These are phyloP conservation scores for Botrytis squamosa DNA, from an alignment of 2,329 filamentous ascomycete species.

Conservation along the genomic window DNA sequence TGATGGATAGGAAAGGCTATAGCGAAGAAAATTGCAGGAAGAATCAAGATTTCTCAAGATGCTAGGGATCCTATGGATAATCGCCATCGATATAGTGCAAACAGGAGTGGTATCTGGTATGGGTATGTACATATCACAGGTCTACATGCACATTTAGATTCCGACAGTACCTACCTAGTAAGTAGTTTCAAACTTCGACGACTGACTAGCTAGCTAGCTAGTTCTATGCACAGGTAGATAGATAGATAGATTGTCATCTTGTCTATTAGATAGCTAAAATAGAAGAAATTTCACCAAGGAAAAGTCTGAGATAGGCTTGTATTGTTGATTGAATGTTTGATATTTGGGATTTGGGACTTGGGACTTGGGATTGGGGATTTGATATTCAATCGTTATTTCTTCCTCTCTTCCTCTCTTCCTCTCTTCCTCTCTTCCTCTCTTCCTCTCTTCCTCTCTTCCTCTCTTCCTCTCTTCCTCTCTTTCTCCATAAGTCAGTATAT, in stretches of 20 bases:
- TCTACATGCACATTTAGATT: neutral
- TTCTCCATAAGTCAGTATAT: too few relatives aligned
- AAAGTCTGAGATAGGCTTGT: neutral
- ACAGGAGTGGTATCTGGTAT: neutral
- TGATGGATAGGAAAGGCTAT: too few relatives aligned
- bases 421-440: too few relatives aligned
- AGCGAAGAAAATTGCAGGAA: neutral
- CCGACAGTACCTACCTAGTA: neutral
- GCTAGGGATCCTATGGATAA: neutral
- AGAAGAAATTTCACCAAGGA: neutral
- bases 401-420: too few relatives aligned
- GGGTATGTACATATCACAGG: neutral
- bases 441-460: too few relatives aligned
- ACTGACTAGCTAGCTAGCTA: neutral
- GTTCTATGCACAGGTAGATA: neutral
- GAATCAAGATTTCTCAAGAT: neutral
- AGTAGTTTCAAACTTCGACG: neutral
- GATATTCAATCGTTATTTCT: too few relatives aligned
- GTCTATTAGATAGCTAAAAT: neutral
- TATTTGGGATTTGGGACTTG: too few relatives aligned
- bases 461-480: neutral
- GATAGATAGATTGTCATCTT: neutral
- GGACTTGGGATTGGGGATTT: too few relatives aligned
- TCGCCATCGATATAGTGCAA: neutral
- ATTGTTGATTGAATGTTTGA: neutral